Evolutionary conservation across 2,329 filamentous ascomycete species (phyloP), one percentile per base, ranked within the genome.

Genomic region (Delphinella strobiligena): DNA sequence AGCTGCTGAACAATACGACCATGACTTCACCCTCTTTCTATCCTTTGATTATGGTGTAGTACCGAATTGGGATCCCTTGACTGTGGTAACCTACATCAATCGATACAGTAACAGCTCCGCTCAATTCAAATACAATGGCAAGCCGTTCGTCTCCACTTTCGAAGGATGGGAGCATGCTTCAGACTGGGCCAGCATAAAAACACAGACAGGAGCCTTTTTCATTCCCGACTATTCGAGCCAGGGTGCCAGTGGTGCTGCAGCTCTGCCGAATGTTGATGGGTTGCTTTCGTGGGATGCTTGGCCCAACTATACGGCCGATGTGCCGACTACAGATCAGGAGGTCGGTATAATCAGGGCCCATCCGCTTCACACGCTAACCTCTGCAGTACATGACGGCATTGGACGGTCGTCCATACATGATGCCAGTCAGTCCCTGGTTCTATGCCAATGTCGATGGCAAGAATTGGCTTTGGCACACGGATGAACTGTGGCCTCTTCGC

Each of bases 401-500:
- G 2, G 49, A 48, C 8, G 59, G 58, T 2, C 70, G 69, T 50
- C 55, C 59, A 1, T 75, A 73, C 46, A 63, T 75, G 57, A 55
- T 58, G 64, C 60, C 61, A 16, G 62, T 61, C 1, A 67, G 63
- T 0, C 60, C 63, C 1, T 70, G 67, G 71, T 75, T 74, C 52
- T 71, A 54, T 54, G 76, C 75, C 36, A 71, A 75, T 42, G 58
- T 78, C 5, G 78, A 66, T 48, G 54, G 60, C 31, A 79, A 79
- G 58, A 75, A 77, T 51, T 80, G 75, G 74, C 60, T 78, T 4
- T 80, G 72, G 63, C 64, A 66, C 16, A 71, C 73, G n/a, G 75
- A 79, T 47, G 61, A 68, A 40, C 55, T 80, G 10, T 81, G 76
- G 74, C 68, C 65, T 45, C 61, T 73, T 39, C 68, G 75, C 7